Percentiles rank a stretch among this genome's conserved stretches.
Evolutionary conservation across 371 early-diverging fungal species (phyloP).

Genomic region (Mortierella sp.): DNA sequence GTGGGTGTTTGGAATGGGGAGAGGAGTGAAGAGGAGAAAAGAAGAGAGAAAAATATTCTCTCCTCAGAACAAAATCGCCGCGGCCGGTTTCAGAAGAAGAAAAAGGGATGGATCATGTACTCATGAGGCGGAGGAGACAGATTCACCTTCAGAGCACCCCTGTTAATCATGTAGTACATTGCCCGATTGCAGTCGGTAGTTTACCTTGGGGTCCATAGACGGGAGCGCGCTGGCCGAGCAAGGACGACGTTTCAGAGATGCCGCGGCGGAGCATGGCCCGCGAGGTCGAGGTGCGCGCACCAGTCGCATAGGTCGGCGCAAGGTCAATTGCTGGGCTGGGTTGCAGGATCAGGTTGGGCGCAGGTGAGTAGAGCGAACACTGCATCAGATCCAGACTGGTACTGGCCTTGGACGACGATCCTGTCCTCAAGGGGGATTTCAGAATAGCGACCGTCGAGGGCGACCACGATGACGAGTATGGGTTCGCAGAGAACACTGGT

Average conservation of each 20-base stretch:
- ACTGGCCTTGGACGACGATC: conserved; percentile 3
- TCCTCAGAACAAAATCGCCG: background rate
- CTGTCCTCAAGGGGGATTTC: conserved; percentile 23
- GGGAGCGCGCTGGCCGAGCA: background rate
- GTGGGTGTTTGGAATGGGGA: background rate
- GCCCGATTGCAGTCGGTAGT: background rate
- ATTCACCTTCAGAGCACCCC: background rate
- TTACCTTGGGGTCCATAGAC: conserved; percentile 37
- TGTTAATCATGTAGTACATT: background rate
- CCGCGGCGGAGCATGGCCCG: conserved; percentile 10
- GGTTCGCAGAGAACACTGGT: conserved; percentile 23
- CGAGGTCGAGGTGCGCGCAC: conserved; percentile 10
- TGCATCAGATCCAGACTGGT: conserved; percentile 9
- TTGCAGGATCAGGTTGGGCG: conserved; percentile 46
- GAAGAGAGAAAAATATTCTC: conserved; percentile 5
- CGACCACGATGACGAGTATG: conserved; percentile 42
- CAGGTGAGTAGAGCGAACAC: conserved; percentile 37
- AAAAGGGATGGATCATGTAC: conserved; percentile 1
- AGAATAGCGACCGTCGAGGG: conserved; percentile 29
- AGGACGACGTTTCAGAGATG: background rate
- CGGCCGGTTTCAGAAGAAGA: background rate
- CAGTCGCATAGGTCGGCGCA: conserved; percentile 16
- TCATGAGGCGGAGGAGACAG: background rate
- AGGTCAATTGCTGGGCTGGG: conserved; percentile 35
- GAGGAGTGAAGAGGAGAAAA: background rate